Evolutionary conservation across 2,329 filamentous ascomycete genomes (phyloP), one percentile per base, ranked within the genome.

Genomic region (Alternaria atra): DNA sequence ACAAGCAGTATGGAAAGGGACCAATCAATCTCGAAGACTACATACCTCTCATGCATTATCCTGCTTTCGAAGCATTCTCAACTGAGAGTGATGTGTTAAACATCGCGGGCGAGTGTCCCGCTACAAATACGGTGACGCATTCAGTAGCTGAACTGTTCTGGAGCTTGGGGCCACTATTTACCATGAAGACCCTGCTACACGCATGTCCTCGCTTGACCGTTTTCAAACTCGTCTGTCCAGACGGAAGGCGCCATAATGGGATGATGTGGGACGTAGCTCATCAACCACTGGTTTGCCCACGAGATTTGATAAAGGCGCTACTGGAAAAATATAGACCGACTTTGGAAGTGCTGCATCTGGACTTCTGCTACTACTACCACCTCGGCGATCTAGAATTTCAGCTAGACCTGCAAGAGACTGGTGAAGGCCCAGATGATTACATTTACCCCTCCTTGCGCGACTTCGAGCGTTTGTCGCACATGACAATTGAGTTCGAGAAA

Each of bases 281-380:
- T n/a, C 12, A 55, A 15, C 56, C 56, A 4, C 40, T 55, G 13
- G 56, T 63, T 4, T 40, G 10, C 0, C 58, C 46, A 39, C 39
- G 17, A 40, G 54, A 64, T 27, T 15, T 64, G 10, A 32, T 52
- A n/a, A 55, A 35, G 5, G 58, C 58, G 30, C 27, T 61, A 29
- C 53, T 64, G 20, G 34, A 37, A 25, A 51, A 40, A 8, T 40
- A 64, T 10, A 34, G 34, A 1, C 25, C 42, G 9, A 64, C 2
- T 20, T 20, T 64, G 13, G 13, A 58, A 27, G 52, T 43, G 2
- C 17, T 59, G 15, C 29, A 55, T n/a, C 30, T 55, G n/a, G 43
- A 59, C 12, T 50, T 32, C 10, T 29, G 42, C 25, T 13, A 15
- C 29, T 8, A 39, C 2, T 59, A 59, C 29, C 6, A 59, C 13